A percentile compares a stretch with the other conserved stretches of the same genome.
Conservation (phyloP, 2,329 filamentous ascomycete genomes). For the Cadophora sp. region DNA sequence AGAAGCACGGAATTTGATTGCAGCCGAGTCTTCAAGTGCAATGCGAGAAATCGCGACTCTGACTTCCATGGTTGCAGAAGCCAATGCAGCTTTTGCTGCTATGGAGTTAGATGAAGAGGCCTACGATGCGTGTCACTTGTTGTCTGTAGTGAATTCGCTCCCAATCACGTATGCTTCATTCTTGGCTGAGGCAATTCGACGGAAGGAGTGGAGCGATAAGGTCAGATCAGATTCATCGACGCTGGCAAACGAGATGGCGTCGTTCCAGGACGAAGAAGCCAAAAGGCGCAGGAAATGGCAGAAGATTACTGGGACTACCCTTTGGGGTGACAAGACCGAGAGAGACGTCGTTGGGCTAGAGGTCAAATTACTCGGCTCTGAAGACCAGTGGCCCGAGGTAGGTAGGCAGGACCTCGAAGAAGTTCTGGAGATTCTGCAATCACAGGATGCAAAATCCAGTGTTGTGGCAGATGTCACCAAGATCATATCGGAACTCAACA, state of each 20-base stretch:
- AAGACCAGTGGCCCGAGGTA: constrained; percentile 80
- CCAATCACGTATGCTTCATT: constrained; percentile 92
- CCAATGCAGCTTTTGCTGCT: constrained; percentile 74
- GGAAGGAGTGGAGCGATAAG: constrained; percentile 91
- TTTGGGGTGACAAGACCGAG: constrained; percentile 70
- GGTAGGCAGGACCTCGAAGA: constrained; percentile 77
- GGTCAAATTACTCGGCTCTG: constrained; percentile 82
- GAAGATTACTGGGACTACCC: constrained; percentile 77
- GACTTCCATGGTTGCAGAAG: constrained; percentile 74
- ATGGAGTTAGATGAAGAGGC: constrained; percentile 78
- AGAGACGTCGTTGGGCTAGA: constrained; percentile 78
- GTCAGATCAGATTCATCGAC: constrained; percentile 86
- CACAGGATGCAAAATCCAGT: constrained; percentile 67
- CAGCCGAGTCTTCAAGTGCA: constrained; percentile 69
- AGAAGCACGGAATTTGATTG: constrained; percentile 71
- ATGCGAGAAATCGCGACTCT: constrained; percentile 86
- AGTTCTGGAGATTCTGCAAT: constrained; percentile 71
- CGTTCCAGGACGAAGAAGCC: constrained; percentile 91
- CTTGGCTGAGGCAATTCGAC: constrained; percentile 81
- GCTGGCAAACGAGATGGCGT: constrained; percentile 89
- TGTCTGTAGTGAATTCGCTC: constrained; percentile 81
- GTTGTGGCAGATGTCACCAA: constrained; percentile 77
- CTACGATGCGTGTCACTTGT: constrained; percentile 78
- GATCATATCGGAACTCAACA: constrained; percentile 78
- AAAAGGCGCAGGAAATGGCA: constrained; percentile 90